Evolutionary conservation across 371 early-diverging fungal species (phyloP).

Genomic region (Lichtheimia ornata): DNA sequence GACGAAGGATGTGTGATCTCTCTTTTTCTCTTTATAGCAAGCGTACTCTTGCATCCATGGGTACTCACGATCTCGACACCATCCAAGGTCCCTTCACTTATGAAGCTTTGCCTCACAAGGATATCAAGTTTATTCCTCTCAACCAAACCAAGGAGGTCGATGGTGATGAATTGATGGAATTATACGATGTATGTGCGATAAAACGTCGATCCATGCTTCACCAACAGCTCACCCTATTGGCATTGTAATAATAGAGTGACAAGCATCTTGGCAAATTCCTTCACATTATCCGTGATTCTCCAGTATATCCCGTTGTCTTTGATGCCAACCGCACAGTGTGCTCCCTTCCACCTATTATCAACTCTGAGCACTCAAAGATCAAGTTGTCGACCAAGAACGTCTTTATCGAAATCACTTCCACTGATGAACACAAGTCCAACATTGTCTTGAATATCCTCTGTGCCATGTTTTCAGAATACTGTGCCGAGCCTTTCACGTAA

Average conservation of each 20-base stretch:
- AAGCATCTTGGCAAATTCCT: constrained; percentile 90
- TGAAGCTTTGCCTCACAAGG: constrained; percentile 86
- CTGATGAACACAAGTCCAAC: constrained; percentile 94
- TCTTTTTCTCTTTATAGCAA: constrained; percentile 63
- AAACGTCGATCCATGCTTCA: neutral
- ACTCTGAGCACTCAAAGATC: constrained; percentile 98
- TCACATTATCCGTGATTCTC: constrained; percentile 89
- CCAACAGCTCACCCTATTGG: neutral
- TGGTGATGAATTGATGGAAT: constrained; percentile 86
- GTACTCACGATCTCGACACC: constrained; percentile 99
- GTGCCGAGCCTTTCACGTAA: constrained; percentile 86
- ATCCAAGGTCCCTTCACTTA: constrained; percentile 96
- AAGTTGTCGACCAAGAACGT: constrained; percentile 95
- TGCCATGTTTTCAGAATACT: constrained; percentile 94
- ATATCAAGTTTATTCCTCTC: constrained; percentile 94
- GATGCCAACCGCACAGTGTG: constrained; percentile 87
- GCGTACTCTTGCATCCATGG: constrained; percentile 97
- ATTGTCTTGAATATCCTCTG: constrained; percentile 92
- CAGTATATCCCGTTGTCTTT: constrained; percentile 91
- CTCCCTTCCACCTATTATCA: constrained; percentile 99
- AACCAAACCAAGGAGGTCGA: constrained; percentile 90
- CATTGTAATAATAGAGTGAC: constrained; percentile 52
- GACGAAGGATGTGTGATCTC: neutral
- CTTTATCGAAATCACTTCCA: constrained; percentile 99
- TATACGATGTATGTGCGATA: constrained; percentile 71